These are phyloP conservation scores for Pichia kudriavzevii DNA, from an alignment of 1,139 yeast genomes.

Conservation along the genomic window DNA sequence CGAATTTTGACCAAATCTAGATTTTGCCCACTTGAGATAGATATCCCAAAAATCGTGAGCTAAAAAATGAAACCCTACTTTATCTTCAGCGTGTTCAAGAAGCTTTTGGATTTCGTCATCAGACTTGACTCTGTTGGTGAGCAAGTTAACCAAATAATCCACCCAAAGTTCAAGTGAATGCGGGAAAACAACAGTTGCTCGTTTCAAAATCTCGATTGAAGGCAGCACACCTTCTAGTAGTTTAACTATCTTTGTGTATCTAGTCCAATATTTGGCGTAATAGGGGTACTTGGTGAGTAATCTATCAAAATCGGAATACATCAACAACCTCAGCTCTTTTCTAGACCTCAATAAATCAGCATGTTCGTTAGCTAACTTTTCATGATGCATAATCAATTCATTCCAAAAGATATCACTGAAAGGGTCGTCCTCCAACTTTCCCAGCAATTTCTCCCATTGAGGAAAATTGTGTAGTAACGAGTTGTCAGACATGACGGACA, in stretches of 20 bases:
- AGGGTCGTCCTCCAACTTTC: slow-evolving; percentile 19
- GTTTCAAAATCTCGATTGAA: slow-evolving; percentile 41
- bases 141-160: slow-evolving; percentile 49
- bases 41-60: slow-evolving; percentile 64
- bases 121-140: slow-evolving; percentile 29
- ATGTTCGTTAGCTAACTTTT: slow-evolving; percentile 20
- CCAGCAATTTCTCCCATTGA: slow-evolving; percentile 21
- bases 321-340: slow-evolving; percentile 15
- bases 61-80: slow-evolving; percentile 50
- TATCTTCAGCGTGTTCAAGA: slow-evolving; percentile 34
- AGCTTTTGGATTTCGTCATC: slow-evolving; percentile 31
- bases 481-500: slow-evolving; percentile 9
- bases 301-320: slow-evolving; percentile 31
- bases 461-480: slow-evolving; percentile 19
- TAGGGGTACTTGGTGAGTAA: slow-evolving; percentile 48
- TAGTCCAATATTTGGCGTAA: slow-evolving; percentile 54
- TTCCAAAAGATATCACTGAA: slow-evolving; percentile 20
- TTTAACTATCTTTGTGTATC: slow-evolving; percentile 45
- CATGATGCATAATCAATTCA: slow-evolving; percentile 19
- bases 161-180: slow-evolving; percentile 58
- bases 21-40: slow-evolving; percentile 42
- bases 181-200: slow-evolving; percentile 45
- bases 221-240: slow-evolving; percentile 46
- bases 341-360: slow-evolving; percentile 11
- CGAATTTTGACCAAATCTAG: slow-evolving; percentile 26